A percentile compares a stretch with the other conserved stretches of the same genome.
These are phyloP conservation scores for Puccinia triticina DNA, from an alignment of 1,284 basidiomycete species.

Conservation along the genomic window DNA sequence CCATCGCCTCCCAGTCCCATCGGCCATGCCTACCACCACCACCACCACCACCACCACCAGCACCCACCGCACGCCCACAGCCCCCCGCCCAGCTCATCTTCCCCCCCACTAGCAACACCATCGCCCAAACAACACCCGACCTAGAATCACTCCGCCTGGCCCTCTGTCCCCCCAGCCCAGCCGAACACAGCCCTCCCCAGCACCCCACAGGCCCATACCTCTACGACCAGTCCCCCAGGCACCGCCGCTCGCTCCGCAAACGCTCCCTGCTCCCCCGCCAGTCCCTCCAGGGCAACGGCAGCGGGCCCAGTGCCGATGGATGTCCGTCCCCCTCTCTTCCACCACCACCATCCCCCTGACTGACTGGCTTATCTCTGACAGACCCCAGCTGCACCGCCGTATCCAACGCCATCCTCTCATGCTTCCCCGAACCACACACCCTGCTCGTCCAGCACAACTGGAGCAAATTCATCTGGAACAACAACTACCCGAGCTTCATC, in stretches of 20 bases:
- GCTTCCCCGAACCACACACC: conserved; percentile 37
- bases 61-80: not conserved
- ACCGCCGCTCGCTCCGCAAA: conserved; percentile 11
- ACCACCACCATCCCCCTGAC: not conserved
- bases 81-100: not conserved
- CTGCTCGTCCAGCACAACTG: conserved; percentile 36
- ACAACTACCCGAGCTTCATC: conserved; percentile 47
- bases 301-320: conserved; percentile 40
- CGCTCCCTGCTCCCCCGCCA: conserved; percentile 13
- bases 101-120: not conserved
- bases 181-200: not conserved
- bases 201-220: not conserved
- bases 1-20: not conserved
- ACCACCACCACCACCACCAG: not conserved
- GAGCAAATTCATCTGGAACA: conserved; percentile 51
- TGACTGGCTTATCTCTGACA: not conserved
- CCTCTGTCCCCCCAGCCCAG: not conserved
- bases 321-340: conserved; percentile 1
- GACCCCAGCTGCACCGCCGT: conserved; percentile 46
- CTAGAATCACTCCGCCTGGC: not conserved
- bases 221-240: not conserved
- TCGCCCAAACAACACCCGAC: not conserved
- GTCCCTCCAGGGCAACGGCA: conserved; percentile 33
- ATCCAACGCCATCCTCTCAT: conserved; percentile 41
- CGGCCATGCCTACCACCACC: not conserved